Evolutionary conservation across 2,329 filamentous ascomycete species (phyloP).

Genomic region (Clarireedia homoeocarpa): DNA sequence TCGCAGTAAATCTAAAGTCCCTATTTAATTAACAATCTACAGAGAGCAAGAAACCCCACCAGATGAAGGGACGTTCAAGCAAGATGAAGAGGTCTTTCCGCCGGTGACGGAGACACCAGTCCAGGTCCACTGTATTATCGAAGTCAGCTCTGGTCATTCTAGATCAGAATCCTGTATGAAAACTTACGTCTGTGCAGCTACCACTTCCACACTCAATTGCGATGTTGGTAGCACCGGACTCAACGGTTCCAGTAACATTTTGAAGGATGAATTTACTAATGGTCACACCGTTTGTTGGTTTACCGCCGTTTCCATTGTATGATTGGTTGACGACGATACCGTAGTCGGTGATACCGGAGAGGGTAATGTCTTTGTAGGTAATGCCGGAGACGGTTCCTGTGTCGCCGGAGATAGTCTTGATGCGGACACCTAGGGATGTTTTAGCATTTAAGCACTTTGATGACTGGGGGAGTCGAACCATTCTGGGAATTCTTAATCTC

Average conservation of each 20-base stretch:
- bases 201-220: conserved; percentile 47
- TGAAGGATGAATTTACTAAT: conserved; percentile 41
- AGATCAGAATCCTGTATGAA: neutral
- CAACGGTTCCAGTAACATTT: conserved; percentile 37
- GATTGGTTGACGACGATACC: conserved; percentile 47
- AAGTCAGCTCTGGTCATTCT: neutral
- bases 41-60: conserved; percentile 11
- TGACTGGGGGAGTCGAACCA: conserved; percentile 37
- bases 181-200: conserved; percentile 34
- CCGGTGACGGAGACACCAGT: conserved; percentile 41
- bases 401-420: conserved; percentile 46
- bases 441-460: neutral
- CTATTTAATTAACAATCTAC: neutral
- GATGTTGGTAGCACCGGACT: conserved; percentile 32
- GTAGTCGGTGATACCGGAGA: conserved; percentile 42
- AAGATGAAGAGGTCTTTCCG: conserved; percentile 37
- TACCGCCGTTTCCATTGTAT: conserved; percentile 41
- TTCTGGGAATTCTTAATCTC: conserved; percentile 43
- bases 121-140: conserved; percentile 41
- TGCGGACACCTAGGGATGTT: conserved; percentile 39
- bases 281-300: conserved; percentile 39
- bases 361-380: conserved; percentile 43
- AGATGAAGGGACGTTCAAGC: conserved; percentile 30
- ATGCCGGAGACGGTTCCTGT: conserved; percentile 45
- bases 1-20: too few species aligned